These are phyloP conservation scores for Ganoderma lingzhi DNA, from an alignment of 1,284 basidiomycete genomes.

Conservation along the genomic window DNA sequence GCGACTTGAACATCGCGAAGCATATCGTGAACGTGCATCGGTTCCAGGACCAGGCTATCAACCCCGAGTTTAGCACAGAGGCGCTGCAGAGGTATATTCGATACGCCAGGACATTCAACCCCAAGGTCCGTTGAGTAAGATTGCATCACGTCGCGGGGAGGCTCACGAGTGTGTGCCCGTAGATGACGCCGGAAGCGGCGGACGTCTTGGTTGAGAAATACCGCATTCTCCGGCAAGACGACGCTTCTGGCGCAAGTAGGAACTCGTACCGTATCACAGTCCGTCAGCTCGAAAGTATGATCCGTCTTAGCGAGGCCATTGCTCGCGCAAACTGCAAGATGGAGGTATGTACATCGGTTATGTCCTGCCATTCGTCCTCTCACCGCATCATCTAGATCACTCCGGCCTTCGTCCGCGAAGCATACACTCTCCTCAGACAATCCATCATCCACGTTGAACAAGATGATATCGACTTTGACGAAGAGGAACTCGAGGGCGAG, in stretches of 20 bases:
- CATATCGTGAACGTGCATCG: conserved; percentile 99
- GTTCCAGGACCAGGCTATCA: conserved; percentile 93
- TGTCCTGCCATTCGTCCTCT: conserved; percentile 8
- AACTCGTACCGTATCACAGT: conserved; percentile 98
- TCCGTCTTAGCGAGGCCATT: conserved; percentile 96
- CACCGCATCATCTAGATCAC: conserved; percentile 66
- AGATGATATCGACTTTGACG: conserved; percentile 98
- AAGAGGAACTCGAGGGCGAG: conserved; percentile 81
- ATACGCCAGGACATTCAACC: conserved; percentile 96
- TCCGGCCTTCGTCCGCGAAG: conserved; percentile 94
- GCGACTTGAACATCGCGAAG: conserved; percentile 93
- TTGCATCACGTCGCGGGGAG: background rate
- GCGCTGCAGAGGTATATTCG: conserved; percentile 96
- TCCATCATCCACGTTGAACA: conserved; percentile 99
- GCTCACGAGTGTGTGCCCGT: conserved; percentile 8
- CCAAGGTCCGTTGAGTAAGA: conserved; percentile 84
- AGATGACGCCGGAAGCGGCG: conserved; percentile 94
- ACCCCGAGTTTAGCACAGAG: conserved; percentile 97
- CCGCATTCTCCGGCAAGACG: conserved; percentile 91
- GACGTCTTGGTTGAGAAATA: conserved; percentile 98
- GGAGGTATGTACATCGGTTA: conserved; percentile 59
- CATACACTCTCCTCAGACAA: conserved; percentile 92
- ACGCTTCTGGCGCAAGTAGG: conserved; percentile 85
- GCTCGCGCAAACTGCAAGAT: conserved; percentile 95
- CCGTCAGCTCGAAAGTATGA: conserved; percentile 96